phyloP scores from a whole-genome alignment of 176 grass and related monocot genomes.

The maize (Zea mays) region Zm-B73-REFERENCE-NAM-5.0 NC_050096.1:229946501-229947000 shows the following conservation, averaged over 20 bases:
- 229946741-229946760: neutral
- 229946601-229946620: neutral
- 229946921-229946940: slow-evolving; percentile 18
- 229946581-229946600: neutral
- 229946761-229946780: neutral
- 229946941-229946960: neutral
- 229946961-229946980: neutral
- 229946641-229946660: neutral
- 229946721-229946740: neutral
- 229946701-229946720: neutral
- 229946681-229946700: neutral
- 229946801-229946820: neutral
- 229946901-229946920: neutral
- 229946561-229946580: neutral
- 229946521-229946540: neutral
- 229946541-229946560: neutral
- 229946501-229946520: neutral
- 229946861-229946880: slow-evolving; percentile 36
- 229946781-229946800: neutral
- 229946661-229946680: neutral
- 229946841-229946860: slow-evolving; percentile 40
- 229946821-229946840: neutral
- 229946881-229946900: neutral
- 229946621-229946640: neutral
- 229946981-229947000: neutral